Evolutionary conservation across 768 basidiomycete genomes (phyloP), one percentile per base, ranked within the genome.

Genomic region (Boletus sp.): DNA sequence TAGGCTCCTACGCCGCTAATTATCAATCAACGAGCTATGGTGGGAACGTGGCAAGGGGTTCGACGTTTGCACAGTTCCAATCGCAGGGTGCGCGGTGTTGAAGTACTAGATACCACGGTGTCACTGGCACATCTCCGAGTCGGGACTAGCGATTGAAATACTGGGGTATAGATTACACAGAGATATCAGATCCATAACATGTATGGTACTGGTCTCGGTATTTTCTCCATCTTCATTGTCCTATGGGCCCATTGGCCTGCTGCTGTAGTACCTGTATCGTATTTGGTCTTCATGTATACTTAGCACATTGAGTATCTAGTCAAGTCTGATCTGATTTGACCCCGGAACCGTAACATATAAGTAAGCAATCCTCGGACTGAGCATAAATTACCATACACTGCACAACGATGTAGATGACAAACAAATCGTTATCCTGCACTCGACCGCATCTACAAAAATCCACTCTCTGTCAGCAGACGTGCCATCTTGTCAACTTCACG

Each of bases 401-500:
- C 58, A 57, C 42, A 45, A 45, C 17, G 48, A 51, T 45, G 51
- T 50, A 54, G n/a, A 56, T 7, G 47, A 37, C 40, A 58, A 46
- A 46, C 47, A 50, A 33, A 56, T 41, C 41, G 29, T 42, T 51
- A 29, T 51, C 57, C 18, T 45, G 24, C 24, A 24, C 24, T 24
- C 14, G 41, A 50, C 1, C 42, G 47, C 45, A 42, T 69, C 67
- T 65, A 92, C 74, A 92, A 74, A 77, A 94, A 94, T 41, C 92
- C 92, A 56, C 89, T 92, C 73, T 94, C 92, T 68, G 93, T 92
- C 42, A 94, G 75, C 57, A 94, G 75, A 47, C 92, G 80, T 8
- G 92, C 91, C 92, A 97, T 95, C 79, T 94, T 93, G 76, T 97
- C 96, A 63, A 96, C 94, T 64, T 98, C 96, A 59, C 94, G 82